phyloP scores from a whole-genome alignment of 371 early-diverging fungal genomes.

The Syncephalastrum contaminatum region DNA sequence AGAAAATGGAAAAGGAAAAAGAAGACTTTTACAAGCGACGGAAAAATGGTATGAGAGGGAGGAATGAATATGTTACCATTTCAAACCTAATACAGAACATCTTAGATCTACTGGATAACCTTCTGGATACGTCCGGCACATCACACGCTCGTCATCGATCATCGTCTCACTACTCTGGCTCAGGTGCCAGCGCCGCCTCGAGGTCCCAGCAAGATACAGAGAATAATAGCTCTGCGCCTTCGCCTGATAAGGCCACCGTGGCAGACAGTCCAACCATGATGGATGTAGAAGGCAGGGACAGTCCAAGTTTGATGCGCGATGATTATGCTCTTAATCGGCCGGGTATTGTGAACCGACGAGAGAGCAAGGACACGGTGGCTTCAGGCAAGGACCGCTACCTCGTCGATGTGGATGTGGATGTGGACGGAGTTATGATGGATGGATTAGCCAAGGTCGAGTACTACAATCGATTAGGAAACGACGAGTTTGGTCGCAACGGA shows the following conservation, averaged over 20 bases:
- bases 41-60: constrained; percentile 38
- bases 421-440: constrained; percentile 54
- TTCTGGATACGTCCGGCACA: constrained; percentile 30
- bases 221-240: no score
- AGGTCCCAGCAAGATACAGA: no score
- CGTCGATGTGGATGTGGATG: constrained; percentile 52
- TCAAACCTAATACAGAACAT: background rate
- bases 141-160: no score
- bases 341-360: background rate
- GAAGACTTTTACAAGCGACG: constrained; percentile 41
- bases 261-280: no score
- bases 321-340: background rate
- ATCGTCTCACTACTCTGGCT: no score
- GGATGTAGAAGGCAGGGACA: no score
- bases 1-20: constrained; percentile 41
- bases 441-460: constrained; percentile 46
- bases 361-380: constrained; percentile 8
- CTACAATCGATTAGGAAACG: constrained; percentile 23
- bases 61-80: background rate
- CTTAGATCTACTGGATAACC: constrained; percentile 45
- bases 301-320: no score
- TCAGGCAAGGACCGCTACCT: constrained; percentile 33
- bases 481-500: constrained; percentile 10
- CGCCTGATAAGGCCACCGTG: no score
- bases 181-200: no score